Evolutionary conservation across 108 stramenopile species (phyloP).

Genomic region (Skeletonema tropicum): DNA sequence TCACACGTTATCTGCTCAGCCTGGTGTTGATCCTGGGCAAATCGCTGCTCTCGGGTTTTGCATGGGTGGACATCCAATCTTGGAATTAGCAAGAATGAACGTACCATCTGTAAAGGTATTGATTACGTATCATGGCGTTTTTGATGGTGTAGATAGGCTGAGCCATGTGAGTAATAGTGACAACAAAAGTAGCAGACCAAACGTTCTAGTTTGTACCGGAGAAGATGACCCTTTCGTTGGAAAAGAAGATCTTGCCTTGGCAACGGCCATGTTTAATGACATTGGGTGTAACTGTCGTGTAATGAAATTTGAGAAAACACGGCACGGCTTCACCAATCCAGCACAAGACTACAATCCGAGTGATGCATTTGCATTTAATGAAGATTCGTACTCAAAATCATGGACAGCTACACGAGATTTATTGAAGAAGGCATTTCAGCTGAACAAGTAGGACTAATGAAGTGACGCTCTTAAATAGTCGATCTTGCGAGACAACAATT

Average conservation of each 20-base stretch:
- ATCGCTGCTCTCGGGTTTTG: conserved; percentile 74
- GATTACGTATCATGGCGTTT: conserved; percentile 80
- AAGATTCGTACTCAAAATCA: conserved; percentile 20
- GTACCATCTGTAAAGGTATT: conserved; percentile 40
- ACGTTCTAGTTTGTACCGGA: conserved; percentile 67
- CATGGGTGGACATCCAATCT: conserved; percentile 71
- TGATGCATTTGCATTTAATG: conserved; percentile 66
- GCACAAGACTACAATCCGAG: conserved; percentile 71
- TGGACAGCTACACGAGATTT: conserved; percentile 17
- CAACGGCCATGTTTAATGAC: conserved; percentile 35
- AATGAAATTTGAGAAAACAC: conserved; percentile 49
- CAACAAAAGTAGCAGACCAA: not conserved
- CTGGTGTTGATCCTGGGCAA: conserved; percentile 46
- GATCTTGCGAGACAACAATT: not conserved
- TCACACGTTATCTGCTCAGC: conserved; percentile 5
- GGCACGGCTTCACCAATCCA: conserved; percentile 83
- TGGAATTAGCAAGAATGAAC: conserved; percentile 55
- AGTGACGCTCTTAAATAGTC: not conserved
- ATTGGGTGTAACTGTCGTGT: conserved; percentile 26
- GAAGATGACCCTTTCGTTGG: conserved; percentile 69
- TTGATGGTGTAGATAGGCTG: conserved; percentile 45
- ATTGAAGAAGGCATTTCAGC: conserved; percentile 3
- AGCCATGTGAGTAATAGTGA: not conserved
- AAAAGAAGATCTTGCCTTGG: conserved; percentile 42
- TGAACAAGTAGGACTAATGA: not conserved